Percentiles rank a stretch among this genome's conserved stretches.
These are phyloP conservation scores for Colletotrichum sublineola DNA, from an alignment of 2,329 filamentous ascomycete genomes.

Conservation along the genomic window DNA sequence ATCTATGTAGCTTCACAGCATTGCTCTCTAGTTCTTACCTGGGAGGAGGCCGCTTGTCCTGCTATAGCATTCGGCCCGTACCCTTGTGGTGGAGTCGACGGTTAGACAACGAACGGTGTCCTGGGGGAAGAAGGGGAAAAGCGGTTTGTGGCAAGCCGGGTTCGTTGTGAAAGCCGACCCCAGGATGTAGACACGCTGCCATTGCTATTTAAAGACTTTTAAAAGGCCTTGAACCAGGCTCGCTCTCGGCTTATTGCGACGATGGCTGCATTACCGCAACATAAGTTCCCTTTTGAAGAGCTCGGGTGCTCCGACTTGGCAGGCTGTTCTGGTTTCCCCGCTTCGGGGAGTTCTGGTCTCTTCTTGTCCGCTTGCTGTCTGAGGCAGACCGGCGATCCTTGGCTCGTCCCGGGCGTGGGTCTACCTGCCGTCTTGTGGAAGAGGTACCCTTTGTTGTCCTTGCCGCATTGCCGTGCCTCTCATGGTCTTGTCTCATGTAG, in stretches of 20 bases:
- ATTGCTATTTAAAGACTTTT: not conserved
- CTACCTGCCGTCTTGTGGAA: not conserved
- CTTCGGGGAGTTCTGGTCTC: not conserved
- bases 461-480: not conserved
- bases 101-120: not conserved
- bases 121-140: not conserved
- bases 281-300: too few relatives aligned
- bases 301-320: too few relatives aligned
- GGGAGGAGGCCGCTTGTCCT: not conserved
- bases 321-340: not conserved
- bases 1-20: not conserved
- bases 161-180: not conserved
- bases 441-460: not conserved
- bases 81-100: not conserved
- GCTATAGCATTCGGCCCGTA: not conserved
- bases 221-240: not conserved
- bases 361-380: not conserved
- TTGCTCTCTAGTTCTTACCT: not conserved
- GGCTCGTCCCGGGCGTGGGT: not conserved
- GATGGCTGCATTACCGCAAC: not conserved
- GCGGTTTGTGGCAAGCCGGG: not conserved
- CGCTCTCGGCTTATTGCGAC: not conserved
- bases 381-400: not conserved
- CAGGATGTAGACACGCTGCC: not conserved
- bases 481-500: not conserved